Conservation (phyloP, 2,329 filamentous ascomycete species). For the Epicoccum nigrum region DNA sequence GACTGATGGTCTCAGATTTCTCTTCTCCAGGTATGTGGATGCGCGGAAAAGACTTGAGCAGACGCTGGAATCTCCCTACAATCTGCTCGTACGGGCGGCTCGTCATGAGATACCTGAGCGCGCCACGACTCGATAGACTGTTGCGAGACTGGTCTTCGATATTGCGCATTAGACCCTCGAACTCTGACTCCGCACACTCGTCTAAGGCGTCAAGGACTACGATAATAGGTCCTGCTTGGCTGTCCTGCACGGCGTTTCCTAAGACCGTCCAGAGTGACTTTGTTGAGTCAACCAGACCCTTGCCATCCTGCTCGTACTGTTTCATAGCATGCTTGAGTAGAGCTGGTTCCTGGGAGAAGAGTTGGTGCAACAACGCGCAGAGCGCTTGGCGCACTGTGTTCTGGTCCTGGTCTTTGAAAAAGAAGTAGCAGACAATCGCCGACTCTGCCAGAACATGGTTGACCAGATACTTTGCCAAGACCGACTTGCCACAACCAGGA, state of each 20-base stretch:
- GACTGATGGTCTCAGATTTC: conserved; percentile 27
- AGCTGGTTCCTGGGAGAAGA: conserved; percentile 22
- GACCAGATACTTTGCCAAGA: conserved; percentile 27
- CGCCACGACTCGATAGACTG: not conserved
- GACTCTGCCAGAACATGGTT: conserved; percentile 22
- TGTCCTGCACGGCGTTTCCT: conserved; percentile 18
- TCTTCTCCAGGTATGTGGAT: conserved; percentile 31
- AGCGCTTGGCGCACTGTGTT: conserved; percentile 26
- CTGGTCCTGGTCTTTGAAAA: conserved; percentile 31
- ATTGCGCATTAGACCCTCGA: conserved; percentile 20
- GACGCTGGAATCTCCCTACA: conserved; percentile 11
- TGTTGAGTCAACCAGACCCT: conserved; percentile 21
- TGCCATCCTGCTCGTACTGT: conserved; percentile 20
- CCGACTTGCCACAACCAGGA: conserved; percentile 32
- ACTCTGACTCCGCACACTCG: conserved; percentile 19
- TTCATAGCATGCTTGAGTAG: conserved; percentile 24
- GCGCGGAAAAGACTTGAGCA: conserved; percentile 18
- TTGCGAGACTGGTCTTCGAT: conserved; percentile 17
- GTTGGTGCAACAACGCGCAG: conserved; percentile 29
- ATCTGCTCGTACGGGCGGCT: conserved; percentile 28
- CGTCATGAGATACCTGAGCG: conserved; percentile 23
- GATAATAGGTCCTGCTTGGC: conserved; percentile 17
- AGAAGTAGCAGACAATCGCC: conserved; percentile 30
- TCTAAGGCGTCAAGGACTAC: conserved; percentile 27
- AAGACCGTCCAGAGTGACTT: conserved; percentile 24